phyloP scores from a whole-genome alignment of 495 filamentous ascomycete genomes.

The Pyrenula massariospora region DNA sequence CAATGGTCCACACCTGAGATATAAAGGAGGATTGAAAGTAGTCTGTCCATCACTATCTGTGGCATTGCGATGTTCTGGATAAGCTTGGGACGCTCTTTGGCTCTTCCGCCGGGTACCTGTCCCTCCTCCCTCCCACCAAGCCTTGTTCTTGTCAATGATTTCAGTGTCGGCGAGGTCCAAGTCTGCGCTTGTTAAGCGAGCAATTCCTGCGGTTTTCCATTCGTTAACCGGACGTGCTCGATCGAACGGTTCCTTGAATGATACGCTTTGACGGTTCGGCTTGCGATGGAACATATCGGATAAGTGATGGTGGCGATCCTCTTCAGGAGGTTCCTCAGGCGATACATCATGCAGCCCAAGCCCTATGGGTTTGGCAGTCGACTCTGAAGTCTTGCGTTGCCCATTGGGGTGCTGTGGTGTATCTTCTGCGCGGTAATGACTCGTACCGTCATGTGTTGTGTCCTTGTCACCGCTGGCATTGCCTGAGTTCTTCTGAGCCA shows the following conservation, averaged over 20 bases:
- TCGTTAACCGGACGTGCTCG: conserved; percentile 33
- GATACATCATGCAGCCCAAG: background rate
- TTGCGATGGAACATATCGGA: conserved; percentile 7
- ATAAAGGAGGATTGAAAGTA: conserved; percentile 69
- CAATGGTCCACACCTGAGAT: conserved; percentile 81
- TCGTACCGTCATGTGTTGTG: background rate
- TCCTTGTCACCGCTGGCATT: background rate
- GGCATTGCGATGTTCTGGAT: conserved; percentile 21
- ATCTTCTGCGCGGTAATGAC: too few species aligned
- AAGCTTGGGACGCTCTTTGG: conserved; percentile 24
- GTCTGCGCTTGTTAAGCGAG: conserved; percentile 21
- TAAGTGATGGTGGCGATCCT: background rate
- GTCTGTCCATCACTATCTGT: conserved; percentile 26
- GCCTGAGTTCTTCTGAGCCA: background rate
- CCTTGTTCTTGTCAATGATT: conserved; percentile 28
- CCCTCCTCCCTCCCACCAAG: conserved; percentile 33
- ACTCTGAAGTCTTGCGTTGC: background rate
- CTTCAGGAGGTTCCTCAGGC: background rate
- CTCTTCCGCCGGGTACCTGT: conserved; percentile 26
- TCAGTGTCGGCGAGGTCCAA: conserved; percentile 28
- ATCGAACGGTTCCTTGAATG: conserved; percentile 35
- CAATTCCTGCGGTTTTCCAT: conserved; percentile 28
- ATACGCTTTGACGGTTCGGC: conserved; percentile 29
- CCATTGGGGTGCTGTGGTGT: background rate
- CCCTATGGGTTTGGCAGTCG: background rate